A percentile compares a stretch with the other conserved stretches of the same genome.
Evolutionary conservation across 306 rosid species (phyloP).

Genomic region (Glycine soja): DNA sequence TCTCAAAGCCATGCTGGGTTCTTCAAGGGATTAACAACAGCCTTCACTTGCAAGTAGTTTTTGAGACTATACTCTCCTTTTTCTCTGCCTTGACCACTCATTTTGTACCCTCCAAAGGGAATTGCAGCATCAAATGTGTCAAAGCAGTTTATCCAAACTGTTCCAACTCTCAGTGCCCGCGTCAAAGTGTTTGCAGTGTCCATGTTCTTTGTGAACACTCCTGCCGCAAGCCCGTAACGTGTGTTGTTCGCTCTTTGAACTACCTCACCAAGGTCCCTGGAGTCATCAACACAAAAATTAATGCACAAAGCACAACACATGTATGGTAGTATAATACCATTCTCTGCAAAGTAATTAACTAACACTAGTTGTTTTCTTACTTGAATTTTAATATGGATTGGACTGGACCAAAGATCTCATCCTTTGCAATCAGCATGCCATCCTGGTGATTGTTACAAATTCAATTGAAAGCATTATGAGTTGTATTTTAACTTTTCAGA

Average conservation of each 20-base stretch:
- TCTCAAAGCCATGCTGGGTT: constrained; percentile 82
- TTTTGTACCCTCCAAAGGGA: constrained; percentile 96
- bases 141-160: constrained; percentile 84
- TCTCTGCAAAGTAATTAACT: no score
- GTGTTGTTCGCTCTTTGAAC: constrained; percentile 72
- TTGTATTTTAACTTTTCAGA: not conserved
- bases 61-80: constrained; percentile 81
- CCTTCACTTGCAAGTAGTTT: constrained; percentile 94
- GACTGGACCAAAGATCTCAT: constrained; percentile 95
- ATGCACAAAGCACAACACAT: not conserved
- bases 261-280: constrained; percentile 78
- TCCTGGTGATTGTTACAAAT: constrained; percentile 60
- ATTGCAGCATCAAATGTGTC: constrained; percentile 86
- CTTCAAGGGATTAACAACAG: constrained; percentile 76
- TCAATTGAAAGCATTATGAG: constrained; percentile 23
- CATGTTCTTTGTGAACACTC: constrained; percentile 73
- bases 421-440: constrained; percentile 81
- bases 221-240: constrained; percentile 88
- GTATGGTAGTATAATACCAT: not conserved
- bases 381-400: constrained; percentile 84
- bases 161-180: constrained; percentile 77
- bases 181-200: constrained; percentile 81
- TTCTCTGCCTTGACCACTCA: constrained; percentile 95
- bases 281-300: constrained; percentile 43
- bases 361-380: constrained; percentile 54